A percentile compares a stretch with the other conserved stretches of the same genome.
These are phyloP conservation scores for Phanerodontia chrysosporium DNA, from an alignment of 768 basidiomycete species.

Conservation along the genomic window DNA sequence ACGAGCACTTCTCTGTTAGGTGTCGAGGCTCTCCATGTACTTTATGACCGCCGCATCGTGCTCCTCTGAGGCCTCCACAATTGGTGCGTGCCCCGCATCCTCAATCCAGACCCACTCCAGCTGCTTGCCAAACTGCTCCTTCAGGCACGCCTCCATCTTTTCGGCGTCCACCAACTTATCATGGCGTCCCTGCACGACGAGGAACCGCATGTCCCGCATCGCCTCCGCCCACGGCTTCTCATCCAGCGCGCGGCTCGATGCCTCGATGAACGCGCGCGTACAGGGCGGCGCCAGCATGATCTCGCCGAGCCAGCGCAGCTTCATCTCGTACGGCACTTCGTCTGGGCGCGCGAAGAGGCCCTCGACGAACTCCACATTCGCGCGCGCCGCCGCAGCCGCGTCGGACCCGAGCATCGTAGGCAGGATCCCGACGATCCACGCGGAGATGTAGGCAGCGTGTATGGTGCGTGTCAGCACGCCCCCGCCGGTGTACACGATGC, in stretches of 20 bases:
- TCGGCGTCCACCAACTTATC: background rate
- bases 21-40: background rate
- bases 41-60: background rate
- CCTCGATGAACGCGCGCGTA: slow-evolving; percentile 10
- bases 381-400: slow-evolving; percentile 11
- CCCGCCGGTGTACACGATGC: slow-evolving; percentile 23
- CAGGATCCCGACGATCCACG: slow-evolving; percentile 7
- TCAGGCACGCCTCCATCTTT: background rate
- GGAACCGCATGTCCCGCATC: slow-evolving; percentile 14
- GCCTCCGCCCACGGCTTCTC: slow-evolving; percentile 17
- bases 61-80: background rate
- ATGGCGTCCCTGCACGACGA: background rate
- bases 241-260: slow-evolving; percentile 18
- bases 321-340: slow-evolving; percentile 14
- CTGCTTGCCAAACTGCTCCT: background rate
- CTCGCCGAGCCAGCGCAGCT: slow-evolving; percentile 21
- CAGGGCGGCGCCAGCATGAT: slow-evolving; percentile 18
- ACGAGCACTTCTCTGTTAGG: too few relatives aligned
- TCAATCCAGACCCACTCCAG: background rate
- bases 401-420: slow-evolving; percentile 10
- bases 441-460: slow-evolving; percentile 5
- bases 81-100: background rate
- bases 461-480: slow-evolving; percentile 17
- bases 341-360: slow-evolving; percentile 16
- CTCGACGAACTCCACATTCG: slow-evolving; percentile 19